phyloP scores from a whole-genome alignment of 1,284 basidiomycete genomes.

The Anthracocystis setariae region DNA sequence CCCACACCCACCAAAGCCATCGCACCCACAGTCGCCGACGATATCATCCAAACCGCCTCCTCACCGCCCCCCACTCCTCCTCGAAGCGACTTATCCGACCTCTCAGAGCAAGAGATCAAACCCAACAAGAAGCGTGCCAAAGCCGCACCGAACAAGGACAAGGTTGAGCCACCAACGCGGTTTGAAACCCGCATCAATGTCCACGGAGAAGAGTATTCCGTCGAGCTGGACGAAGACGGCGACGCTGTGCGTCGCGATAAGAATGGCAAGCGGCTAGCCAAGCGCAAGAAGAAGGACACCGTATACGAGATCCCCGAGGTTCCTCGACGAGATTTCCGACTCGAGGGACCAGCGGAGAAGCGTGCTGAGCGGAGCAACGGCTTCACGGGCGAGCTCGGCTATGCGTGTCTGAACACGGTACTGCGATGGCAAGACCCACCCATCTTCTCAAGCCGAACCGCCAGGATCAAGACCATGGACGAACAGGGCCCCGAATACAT shows the following conservation, averaged over 20 bases:
- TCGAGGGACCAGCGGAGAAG: conserved; percentile 46
- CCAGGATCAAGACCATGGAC: conserved; percentile 79
- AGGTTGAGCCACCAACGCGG: conserved; percentile 33
- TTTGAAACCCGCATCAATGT: conserved; percentile 42
- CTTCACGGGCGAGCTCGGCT: conserved; percentile 69
- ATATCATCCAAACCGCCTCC: conserved; percentile 17
- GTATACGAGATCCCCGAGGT: conserved; percentile 77
- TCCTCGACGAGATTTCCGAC: conserved; percentile 46
- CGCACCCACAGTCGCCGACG: conserved; percentile 17
- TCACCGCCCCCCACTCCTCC: conserved; percentile 25
- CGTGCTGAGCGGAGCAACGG: conserved; percentile 40
- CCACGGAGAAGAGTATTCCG: conserved; percentile 43
- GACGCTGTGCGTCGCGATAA: conserved; percentile 66
- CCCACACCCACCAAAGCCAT: conserved; percentile 9
- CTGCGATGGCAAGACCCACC: conserved; percentile 77
- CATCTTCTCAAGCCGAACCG: conserved; percentile 81
- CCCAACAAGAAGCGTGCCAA: conserved; percentile 27
- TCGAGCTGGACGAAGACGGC: conserved; percentile 54
- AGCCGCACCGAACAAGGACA: conserved; percentile 25
- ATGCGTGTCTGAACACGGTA: conserved; percentile 86
- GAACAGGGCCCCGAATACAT: conserved; percentile 83
- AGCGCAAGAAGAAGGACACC: conserved; percentile 73
- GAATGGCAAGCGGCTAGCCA: conserved; percentile 69
- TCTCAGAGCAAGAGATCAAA: conserved; percentile 16
- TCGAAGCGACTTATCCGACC: conserved; percentile 15